Base-by-base conservation (phyloP, 768 basidiomycete genomes). In the Exidia glandulosa region DNA sequence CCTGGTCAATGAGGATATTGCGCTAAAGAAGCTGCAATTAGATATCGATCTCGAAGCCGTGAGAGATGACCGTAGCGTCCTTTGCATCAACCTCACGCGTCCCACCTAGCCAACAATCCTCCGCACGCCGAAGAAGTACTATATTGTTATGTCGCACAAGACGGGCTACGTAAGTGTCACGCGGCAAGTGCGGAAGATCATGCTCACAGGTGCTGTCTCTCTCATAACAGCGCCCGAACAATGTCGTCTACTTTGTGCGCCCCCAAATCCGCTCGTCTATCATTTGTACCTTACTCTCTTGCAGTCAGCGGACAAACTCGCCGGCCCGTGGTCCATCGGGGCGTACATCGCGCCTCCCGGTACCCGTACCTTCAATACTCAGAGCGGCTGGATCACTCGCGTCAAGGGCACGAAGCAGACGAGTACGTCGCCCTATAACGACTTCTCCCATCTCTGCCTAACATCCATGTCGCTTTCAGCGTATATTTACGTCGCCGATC, bases 401-500 rank as follows among this genome's bases (percentile, higher is more conserved):
- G 5, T 58, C 12, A 29, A 34, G 16, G 57, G 57, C 31, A 7
- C 31, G 6, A 7, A 9, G 36, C 36, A 36, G 29, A 58, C 36
- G 19, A 58, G 36, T 37, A 19, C 36, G 36, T 37, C 19, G 10
- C 19, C 9, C 36, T 9, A 37, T 37, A 37, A n/a, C n/a, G n/a
- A n/a, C 36, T 37, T 37, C 36, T 37, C 36, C 19, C 36, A 37
- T 19, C 10, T 37, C 36, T 37, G 36, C 36, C 36, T n/a, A n/a
- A n/a, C n/a, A 19, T 37, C 19, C 19, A 9, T 37, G 10, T 37
- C 19, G 9, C 10, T 10, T 37, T 9, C 36, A 37, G 36, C 57
- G 6, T 58, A 34, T 29, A 58, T 58, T 19, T 58, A 58, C 27
- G 36, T 58, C 16, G 57, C 36, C 13, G 57, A 58, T 29, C 57